Evolutionary conservation across 768 basidiomycete species (phyloP).

Genomic region (Tricholoma sp.): DNA sequence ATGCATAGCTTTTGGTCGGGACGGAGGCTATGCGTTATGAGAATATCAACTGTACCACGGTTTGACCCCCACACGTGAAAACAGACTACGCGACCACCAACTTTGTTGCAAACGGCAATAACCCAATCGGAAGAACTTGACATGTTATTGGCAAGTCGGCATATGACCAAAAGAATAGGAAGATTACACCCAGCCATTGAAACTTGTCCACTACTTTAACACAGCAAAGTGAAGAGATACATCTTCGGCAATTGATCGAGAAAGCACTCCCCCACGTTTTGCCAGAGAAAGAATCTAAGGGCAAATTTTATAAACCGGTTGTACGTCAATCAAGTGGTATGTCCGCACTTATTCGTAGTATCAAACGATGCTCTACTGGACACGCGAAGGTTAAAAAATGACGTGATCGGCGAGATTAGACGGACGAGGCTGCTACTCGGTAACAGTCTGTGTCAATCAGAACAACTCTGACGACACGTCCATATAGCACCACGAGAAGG

Average conservation of each 20-base stretch:
- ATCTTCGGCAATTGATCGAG: conserved; percentile 69
- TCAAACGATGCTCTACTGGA: conserved; percentile 80
- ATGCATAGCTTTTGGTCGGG: too few relatives aligned
- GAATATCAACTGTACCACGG: too few relatives aligned
- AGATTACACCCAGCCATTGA: conserved; percentile 83
- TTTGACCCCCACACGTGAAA: too few relatives aligned
- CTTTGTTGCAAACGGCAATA: too few relatives aligned
- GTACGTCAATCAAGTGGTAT: conserved; percentile 86
- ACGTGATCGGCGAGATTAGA: conserved; percentile 87
- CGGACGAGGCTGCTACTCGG: conserved; percentile 71
- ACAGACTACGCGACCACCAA: too few relatives aligned
- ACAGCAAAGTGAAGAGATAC: conserved; percentile 83
- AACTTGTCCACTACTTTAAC: conserved; percentile 84
- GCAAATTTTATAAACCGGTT: conserved; percentile 65
- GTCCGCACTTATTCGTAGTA: conserved; percentile 66
- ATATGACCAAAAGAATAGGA: conserved; percentile 57
- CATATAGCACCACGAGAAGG: conserved; percentile 70
- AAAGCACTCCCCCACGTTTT: conserved; percentile 67
- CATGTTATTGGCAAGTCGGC: conserved; percentile 76
- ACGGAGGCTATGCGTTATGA: too few relatives aligned
- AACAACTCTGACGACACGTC: neutral
- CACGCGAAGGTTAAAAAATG: conserved; percentile 85
- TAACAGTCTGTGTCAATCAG: conserved; percentile 24
- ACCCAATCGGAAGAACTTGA: conserved; percentile 91
- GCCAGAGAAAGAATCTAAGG: conserved; percentile 69